Base-by-base conservation (phyloP, 2,329 filamentous ascomycete species). In the Colletotrichum simmondsii region DNA sequence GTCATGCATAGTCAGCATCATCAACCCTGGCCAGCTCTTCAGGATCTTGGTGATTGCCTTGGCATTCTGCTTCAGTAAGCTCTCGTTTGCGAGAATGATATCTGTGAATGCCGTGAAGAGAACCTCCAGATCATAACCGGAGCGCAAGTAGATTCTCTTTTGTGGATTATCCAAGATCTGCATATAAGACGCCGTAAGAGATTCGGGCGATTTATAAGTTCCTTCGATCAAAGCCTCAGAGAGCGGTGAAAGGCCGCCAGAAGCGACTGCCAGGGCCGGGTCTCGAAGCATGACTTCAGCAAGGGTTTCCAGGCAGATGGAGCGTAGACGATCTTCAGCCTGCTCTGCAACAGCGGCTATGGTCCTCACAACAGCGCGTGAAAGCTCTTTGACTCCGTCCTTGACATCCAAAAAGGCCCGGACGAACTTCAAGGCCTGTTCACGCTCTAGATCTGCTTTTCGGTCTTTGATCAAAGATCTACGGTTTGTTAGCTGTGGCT, bases 381-480 rank as follows among this genome's bases (percentile, higher is more conserved):
- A 97, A 46, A 99, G 89, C 80, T 99, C 96, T 75, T 91, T 89
- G 10, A 97, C 92, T 12, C 97, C 97, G 75, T 95, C 94, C 80
- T 98, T 98, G 75, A 98, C 95, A 80, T 99, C 97, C 3, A 99
- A 86, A 79, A 99, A 99, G 11, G 95, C 94, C 72, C 97, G 91
- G 30, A 98, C 92, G 80, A 99, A 98, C 81, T 99, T 99, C 78
- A 99, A 86, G 14, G 97, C 97, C 83, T 99, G 97, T 82, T 99
- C 97, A 66, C 97, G 91, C 84, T 99, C 97, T 22, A 99, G 94
- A 77, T 96, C 95, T n/a, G 96, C 94, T 82, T 98, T 98, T 79
- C 94, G 93, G 81, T 98, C 97, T 80, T 98, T 98, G 75, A 97
- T 95, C 42, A 99, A 86, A 1, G 97, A 98, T 73, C 88, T 90